These are phyloP conservation scores for Fusarium sp. DNA, from an alignment of 2,329 filamentous ascomycete genomes.

Conservation along the genomic window DNA sequence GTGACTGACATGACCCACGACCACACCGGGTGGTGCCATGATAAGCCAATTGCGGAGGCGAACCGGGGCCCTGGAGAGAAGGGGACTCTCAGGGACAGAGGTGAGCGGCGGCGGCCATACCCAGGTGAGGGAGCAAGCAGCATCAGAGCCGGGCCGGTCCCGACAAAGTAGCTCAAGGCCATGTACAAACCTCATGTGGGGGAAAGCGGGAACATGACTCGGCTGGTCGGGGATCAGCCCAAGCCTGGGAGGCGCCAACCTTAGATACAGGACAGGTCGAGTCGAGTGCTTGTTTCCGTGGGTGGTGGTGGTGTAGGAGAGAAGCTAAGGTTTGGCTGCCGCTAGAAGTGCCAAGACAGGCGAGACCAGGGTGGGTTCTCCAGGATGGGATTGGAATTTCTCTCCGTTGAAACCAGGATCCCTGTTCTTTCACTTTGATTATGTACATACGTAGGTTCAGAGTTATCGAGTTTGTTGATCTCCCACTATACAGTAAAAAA, in stretches of 20 bases:
- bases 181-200: slow-evolving; percentile 33
- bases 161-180: slow-evolving; percentile 10
- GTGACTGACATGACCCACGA: slow-evolving; percentile 27
- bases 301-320: background rate
- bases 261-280: background rate
- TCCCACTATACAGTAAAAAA: background rate
- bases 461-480: background rate
- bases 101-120: background rate
- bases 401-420: background rate
- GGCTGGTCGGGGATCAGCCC: slow-evolving; percentile 23
- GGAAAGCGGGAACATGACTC: slow-evolving; percentile 41
- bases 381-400: background rate
- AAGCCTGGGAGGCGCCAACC: background rate
- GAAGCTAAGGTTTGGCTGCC: background rate
- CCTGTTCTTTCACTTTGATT: background rate
- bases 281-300: background rate
- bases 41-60: slow-evolving; percentile 32
- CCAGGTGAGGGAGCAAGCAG: slow-evolving; percentile 7
- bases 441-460: background rate
- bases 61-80: background rate
- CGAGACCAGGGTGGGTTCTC: slow-evolving; percentile 11
- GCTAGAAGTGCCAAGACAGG: slow-evolving; percentile 32
- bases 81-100: background rate
- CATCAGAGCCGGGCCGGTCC: slow-evolving; percentile 28
- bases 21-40: slow-evolving; percentile 35